A percentile compares a stretch with the other conserved stretches of the same genome.
Conservation (phyloP, 192 early-diverging fungal genomes). For the Martensiomyces pterosporus region DNA sequence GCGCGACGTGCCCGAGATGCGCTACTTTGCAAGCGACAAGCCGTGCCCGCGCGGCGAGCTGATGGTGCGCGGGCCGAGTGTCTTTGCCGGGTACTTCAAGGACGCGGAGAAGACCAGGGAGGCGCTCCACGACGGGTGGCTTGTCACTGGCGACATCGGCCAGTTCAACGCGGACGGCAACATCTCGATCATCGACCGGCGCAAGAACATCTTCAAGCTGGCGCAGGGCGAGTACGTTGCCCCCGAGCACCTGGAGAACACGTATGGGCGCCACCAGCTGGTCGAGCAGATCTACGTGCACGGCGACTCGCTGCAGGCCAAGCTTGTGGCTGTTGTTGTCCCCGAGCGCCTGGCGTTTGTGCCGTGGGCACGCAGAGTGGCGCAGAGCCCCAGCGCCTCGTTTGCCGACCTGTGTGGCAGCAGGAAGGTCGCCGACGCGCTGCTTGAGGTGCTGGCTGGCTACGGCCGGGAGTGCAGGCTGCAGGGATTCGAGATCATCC, state of each 20-base stretch:
- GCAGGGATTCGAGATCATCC: slow-evolving; percentile 80
- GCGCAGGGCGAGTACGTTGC: slow-evolving; percentile 43
- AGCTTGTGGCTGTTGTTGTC: slow-evolving; percentile 82
- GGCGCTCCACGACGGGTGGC: slow-evolving; percentile 74
- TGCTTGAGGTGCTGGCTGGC: slow-evolving; percentile 57
- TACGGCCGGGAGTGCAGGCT: slow-evolving; percentile 65
- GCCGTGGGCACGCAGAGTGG: slow-evolving; percentile 54
- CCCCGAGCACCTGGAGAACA: slow-evolving; percentile 63
- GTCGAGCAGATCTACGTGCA: slow-evolving; percentile 88
- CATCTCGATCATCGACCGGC: slow-evolving; percentile 76
- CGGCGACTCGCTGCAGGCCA: slow-evolving; percentile 76
- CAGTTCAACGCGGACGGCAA: slow-evolving; percentile 66
- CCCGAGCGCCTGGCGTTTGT: slow-evolving; percentile 65
- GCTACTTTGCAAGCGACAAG: slow-evolving; percentile 68
- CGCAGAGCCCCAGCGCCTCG: slow-evolving; percentile 8
- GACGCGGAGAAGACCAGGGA: slow-evolving; percentile 74
- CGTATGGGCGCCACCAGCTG: slow-evolving; percentile 65
- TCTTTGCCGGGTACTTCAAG: slow-evolving; percentile 80
- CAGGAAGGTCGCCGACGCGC: slow-evolving; percentile 49
- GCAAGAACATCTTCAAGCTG: slow-evolving; percentile 64
- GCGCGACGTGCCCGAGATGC: slow-evolving; percentile 82
- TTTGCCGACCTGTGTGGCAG: slow-evolving; percentile 41
- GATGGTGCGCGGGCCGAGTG: slow-evolving; percentile 67
- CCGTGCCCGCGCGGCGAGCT: slow-evolving; percentile 87
- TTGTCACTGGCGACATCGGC: slow-evolving; percentile 84